Percentiles rank a stretch among this genome's conserved stretches.
Conservation (phyloP, 768 basidiomycete genomes). For the Amanita phalloides region DNA sequence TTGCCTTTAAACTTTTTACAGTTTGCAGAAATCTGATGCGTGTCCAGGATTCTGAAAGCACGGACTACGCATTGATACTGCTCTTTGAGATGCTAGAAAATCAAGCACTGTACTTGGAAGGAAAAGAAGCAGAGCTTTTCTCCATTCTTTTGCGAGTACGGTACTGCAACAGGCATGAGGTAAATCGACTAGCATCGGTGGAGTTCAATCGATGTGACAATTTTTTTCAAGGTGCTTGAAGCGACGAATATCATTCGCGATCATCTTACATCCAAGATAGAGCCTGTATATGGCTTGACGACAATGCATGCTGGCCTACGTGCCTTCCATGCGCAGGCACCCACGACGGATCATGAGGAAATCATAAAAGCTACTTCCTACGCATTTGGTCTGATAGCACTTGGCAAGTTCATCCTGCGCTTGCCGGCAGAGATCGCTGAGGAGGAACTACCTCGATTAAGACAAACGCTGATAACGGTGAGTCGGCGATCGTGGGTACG, state of each 20-base stretch:
- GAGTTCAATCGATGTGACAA: conserved; percentile 3
- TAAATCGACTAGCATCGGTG: conserved; percentile 22
- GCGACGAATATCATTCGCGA: conserved; percentile 79
- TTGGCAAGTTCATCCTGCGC: conserved; percentile 75
- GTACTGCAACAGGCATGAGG: conserved; percentile 61
- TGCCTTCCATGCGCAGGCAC: conserved; percentile 45
- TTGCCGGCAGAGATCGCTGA: conserved; percentile 79
- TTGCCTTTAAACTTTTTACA: conserved; percentile 10
- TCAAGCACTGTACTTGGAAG: conserved; percentile 64
- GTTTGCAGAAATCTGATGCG: not conserved
- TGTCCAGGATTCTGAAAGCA: conserved; percentile 46
- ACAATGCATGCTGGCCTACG: conserved; percentile 70
- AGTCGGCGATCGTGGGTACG: conserved; percentile 13
- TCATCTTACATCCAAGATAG: conserved; percentile 56
- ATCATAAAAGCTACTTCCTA: conserved; percentile 56
- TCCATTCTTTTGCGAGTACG: conserved; percentile 59
- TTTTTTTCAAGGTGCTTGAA: conserved; percentile 53
- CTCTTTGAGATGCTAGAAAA: conserved; percentile 79
- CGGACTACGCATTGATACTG: conserved; percentile 73
- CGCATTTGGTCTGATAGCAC: conserved; percentile 75
- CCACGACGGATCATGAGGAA: conserved; percentile 28
- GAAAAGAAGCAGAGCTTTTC: conserved; percentile 71
- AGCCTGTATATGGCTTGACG: conserved; percentile 78
- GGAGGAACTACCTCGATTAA: conserved; percentile 75
- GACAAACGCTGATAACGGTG: conserved; percentile 59